Conservation (phyloP, 345 rosid genomes). For the Rhizophora apiculata region DNA sequence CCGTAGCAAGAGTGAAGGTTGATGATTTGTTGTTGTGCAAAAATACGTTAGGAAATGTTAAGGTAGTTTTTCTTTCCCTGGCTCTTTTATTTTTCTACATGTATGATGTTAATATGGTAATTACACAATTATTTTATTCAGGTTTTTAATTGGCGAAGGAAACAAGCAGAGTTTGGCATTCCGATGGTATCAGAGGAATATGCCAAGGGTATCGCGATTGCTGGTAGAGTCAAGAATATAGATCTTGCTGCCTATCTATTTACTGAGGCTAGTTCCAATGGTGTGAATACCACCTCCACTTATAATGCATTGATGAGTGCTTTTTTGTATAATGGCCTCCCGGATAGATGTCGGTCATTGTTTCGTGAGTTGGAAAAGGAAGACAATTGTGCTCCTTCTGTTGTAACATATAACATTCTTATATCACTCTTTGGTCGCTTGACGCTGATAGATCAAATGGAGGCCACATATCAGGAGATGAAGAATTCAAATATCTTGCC, state of each 20-base stretch:
- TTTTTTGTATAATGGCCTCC: slow-evolving; percentile 63
- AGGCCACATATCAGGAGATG: slow-evolving; percentile 46
- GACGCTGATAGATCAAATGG: slow-evolving; percentile 72
- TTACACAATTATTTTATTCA: slow-evolving; percentile 17
- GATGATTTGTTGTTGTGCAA: no score
- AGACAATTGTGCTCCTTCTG: slow-evolving; percentile 44
- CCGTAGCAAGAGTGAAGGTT: no score
- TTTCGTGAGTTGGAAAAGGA: slow-evolving; percentile 56
- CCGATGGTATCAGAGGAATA: slow-evolving; percentile 72
- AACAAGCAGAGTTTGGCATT: slow-evolving; percentile 34
- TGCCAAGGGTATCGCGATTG: slow-evolving; percentile 62
- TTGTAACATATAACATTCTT: slow-evolving; percentile 70
- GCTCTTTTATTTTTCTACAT: background rate
- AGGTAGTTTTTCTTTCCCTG: background rate
- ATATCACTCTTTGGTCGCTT: slow-evolving; percentile 72
- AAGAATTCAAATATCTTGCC: slow-evolving; percentile 42
- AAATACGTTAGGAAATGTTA: background rate
- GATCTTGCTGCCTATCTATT: slow-evolving; percentile 59
- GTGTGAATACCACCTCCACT: slow-evolving; percentile 33
- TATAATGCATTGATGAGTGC: slow-evolving; percentile 83
- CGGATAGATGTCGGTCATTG: slow-evolving; percentile 47
- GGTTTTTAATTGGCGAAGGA: slow-evolving; percentile 81
- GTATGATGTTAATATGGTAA: background rate
- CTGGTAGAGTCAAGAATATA: slow-evolving; percentile 58
- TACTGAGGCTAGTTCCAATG: slow-evolving; percentile 54